These are phyloP conservation scores for Claviceps sp. DNA, from an alignment of 2,329 filamentous ascomycete genomes.

Conservation along the genomic window DNA sequence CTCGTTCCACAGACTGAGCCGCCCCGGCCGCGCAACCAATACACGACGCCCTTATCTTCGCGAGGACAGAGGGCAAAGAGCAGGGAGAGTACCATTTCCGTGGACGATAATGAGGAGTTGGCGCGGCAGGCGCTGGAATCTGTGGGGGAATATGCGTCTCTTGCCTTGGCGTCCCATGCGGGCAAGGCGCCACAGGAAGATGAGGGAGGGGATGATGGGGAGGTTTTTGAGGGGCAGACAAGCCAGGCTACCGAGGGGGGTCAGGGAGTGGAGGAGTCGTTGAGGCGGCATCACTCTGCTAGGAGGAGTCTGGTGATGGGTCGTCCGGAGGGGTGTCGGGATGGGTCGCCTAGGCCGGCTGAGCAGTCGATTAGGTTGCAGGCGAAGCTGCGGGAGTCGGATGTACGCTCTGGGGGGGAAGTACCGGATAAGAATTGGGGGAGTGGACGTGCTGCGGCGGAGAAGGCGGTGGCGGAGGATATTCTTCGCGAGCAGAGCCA, in stretches of 20 bases:
- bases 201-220: conserved; percentile 23
- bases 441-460: conserved; percentile 18
- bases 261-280: conserved; percentile 50
- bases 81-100: conserved; percentile 76
- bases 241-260: conserved; percentile 40
- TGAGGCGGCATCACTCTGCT: conserved; percentile 45
- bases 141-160: conserved; percentile 33
- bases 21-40: conserved; percentile 23
- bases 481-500: conserved; percentile 3
- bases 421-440: conserved; percentile 40
- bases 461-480: too few species aligned
- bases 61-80: conserved; percentile 47
- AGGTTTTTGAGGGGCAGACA: conserved; percentile 60
- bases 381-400: conserved; percentile 33
- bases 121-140: conserved; percentile 40
- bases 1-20: conserved; percentile 49
- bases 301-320: conserved; percentile 36
- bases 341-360: conserved; percentile 28
- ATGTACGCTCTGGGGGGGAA: conserved; percentile 18
- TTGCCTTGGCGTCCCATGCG: conserved; percentile 9
- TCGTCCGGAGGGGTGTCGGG: conserved; percentile 28
- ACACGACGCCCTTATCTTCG: conserved; percentile 29
- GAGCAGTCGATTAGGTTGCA: conserved; percentile 34
- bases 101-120: conserved; percentile 45
- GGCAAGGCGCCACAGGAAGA: conserved; percentile 10